These are phyloP conservation scores for Pisolithus thermaeus DNA, from an alignment of 1,284 basidiomycete species.

Conservation along the genomic window DNA sequence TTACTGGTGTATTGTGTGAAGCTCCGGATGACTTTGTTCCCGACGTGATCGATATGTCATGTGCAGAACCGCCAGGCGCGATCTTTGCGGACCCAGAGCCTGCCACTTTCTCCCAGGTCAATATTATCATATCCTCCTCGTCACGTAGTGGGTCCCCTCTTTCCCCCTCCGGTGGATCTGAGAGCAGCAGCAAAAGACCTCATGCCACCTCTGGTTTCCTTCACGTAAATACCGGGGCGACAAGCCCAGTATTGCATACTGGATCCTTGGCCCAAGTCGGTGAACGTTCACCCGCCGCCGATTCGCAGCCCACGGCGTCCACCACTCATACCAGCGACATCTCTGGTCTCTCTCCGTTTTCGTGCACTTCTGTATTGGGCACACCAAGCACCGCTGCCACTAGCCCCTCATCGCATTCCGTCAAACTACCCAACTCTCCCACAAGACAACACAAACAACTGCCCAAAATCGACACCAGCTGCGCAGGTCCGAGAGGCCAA, in stretches of 20 bases:
- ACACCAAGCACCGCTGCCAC: conserved; percentile 24
- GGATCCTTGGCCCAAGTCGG: conserved; percentile 13
- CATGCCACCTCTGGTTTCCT: conserved; percentile 12
- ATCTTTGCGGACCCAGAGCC: conserved; percentile 5
- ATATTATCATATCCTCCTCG: conserved; percentile 24
- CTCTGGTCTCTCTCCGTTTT: conserved; percentile 22
- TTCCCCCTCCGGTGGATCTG: conserved; percentile 24
- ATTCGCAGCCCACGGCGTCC: conserved; percentile 21
- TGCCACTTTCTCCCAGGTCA: conserved; percentile 24
- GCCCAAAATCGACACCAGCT: conserved; percentile 28
- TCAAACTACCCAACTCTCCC: conserved; percentile 12
- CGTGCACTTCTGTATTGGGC: conserved; percentile 20
- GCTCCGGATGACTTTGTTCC: conserved; percentile 24
- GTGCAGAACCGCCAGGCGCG: conserved; percentile 10
- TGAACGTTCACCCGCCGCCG: conserved; percentile 22
- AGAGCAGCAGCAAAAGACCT: conserved; percentile 21
- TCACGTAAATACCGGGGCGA: conserved; percentile 25
- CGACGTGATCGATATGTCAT: conserved; percentile 15
- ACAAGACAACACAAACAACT: conserved; percentile 25
- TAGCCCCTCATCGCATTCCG: conserved; percentile 21
- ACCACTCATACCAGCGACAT: conserved; percentile 21
- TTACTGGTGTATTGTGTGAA: conserved; percentile 24
- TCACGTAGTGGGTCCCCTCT: conserved; percentile 26
- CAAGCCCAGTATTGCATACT: conserved; percentile 17
- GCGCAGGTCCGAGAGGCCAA: conserved; percentile 26